Evolutionary conservation across 139 green algal species (phyloP).

Genomic region (Dunaliella primolecta): DNA sequence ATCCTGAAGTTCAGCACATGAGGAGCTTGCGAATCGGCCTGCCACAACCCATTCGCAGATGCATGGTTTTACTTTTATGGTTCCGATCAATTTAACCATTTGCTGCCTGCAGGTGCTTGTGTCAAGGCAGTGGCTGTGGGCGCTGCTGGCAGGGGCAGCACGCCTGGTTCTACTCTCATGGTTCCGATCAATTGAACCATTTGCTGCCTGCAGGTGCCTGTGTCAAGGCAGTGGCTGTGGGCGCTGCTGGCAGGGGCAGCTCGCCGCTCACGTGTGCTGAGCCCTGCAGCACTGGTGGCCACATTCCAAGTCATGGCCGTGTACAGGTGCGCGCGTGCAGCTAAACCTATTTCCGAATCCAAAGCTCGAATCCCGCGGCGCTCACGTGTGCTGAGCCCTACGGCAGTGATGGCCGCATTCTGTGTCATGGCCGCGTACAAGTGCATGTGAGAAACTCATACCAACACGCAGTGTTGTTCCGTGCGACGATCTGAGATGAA

Average conservation of each 20-base stretch:
- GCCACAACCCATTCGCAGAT: no score
- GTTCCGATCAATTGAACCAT: no score
- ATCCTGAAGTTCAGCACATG: no score
- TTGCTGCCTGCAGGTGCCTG: neutral
- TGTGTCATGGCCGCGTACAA: neutral
- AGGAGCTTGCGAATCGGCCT: no score
- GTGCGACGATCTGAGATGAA: no score
- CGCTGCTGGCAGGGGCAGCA: neutral
- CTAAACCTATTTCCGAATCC: no score
- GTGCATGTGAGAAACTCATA: neutral
- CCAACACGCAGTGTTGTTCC: no score
- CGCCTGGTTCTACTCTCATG: no score
- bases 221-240: neutral
- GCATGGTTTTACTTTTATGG: no score
- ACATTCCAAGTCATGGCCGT: neutral
- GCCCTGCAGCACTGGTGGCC: neutral
- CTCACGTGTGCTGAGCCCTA: neutral
- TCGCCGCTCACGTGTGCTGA: neutral
- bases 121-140: neutral
- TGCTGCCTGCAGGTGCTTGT: neutral
- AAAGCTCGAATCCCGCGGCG: no score
- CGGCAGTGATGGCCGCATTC: neutral
- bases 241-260: neutral
- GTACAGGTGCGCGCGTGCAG: neutral
- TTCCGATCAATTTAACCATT: no score